Percentiles rank a stretch among this genome's conserved stretches.
Evolutionary conservation across 257 asterid species (phyloP).

Genomic region (Vinca minor): DNA sequence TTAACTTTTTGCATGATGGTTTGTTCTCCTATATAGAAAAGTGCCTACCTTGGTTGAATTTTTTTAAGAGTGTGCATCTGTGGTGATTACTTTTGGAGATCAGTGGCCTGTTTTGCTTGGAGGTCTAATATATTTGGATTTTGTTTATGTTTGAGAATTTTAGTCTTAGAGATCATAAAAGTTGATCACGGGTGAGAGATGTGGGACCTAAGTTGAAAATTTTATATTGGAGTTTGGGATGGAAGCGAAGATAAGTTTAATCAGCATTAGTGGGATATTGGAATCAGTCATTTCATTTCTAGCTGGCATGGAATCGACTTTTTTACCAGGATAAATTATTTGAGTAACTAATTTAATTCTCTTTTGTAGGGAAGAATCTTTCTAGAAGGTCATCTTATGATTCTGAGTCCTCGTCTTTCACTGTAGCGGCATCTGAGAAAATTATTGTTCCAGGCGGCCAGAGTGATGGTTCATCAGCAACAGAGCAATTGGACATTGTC

Average conservation of each 20-base stretch:
- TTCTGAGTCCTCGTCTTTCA: conserved; percentile 44
- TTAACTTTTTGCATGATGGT: background rate
- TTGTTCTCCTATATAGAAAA: background rate
- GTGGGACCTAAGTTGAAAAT: too few relatives aligned
- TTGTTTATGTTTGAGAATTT: too few relatives aligned
- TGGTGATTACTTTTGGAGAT: background rate
- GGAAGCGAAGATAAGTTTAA: too few relatives aligned
- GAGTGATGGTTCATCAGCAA: conserved; percentile 35
- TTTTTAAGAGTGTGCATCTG: background rate
- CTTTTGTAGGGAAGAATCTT: conserved; percentile 60
- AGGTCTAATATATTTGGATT: too few relatives aligned
- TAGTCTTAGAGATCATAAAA: too few relatives aligned
- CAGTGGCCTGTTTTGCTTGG: background rate
- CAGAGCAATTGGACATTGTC: conserved; percentile 33
- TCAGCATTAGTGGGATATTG: too few relatives aligned
- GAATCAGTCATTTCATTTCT: too few relatives aligned
- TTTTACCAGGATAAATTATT: too few relatives aligned
- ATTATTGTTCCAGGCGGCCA: conserved; percentile 73
- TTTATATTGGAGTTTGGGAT: too few relatives aligned
- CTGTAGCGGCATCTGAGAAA: conserved; percentile 62
- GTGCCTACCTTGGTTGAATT: too few relatives aligned
- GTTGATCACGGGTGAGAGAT: too few relatives aligned
- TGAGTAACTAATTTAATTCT: conserved; percentile 18
- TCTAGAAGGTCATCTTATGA: conserved; percentile 45
- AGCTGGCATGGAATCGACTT: too few relatives aligned